These are phyloP conservation scores for Heritiera littoralis DNA, from an alignment of 345 rosid genomes.

Conservation along the genomic window DNA sequence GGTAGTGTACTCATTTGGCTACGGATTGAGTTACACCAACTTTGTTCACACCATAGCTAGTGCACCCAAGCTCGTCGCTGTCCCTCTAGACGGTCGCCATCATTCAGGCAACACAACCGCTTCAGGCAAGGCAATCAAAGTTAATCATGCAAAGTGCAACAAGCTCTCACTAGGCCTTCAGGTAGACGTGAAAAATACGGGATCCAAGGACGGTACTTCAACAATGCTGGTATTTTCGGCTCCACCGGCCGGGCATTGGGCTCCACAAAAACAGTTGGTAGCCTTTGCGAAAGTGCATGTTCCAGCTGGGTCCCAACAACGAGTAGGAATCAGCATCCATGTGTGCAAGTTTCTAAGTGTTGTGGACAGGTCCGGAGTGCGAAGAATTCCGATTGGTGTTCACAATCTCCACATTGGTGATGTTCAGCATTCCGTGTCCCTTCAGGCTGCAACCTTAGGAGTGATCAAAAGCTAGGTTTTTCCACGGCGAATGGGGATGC, in stretches of 20 bases:
- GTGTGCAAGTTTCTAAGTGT: conserved; percentile 86
- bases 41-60: conserved; percentile 55
- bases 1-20: conserved; percentile 81
- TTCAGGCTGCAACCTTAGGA: conserved; percentile 56
- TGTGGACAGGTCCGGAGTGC: conserved; percentile 70
- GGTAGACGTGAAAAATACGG: conserved; percentile 65
- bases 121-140: conserved; percentile 61
- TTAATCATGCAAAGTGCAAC: conserved; percentile 63
- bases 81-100: conserved; percentile 55
- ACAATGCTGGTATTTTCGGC: conserved; percentile 66
- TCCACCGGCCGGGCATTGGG: conserved; percentile 73
- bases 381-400: conserved; percentile 83
- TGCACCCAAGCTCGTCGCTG: conserved; percentile 51
- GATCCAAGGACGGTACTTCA: conserved; percentile 65
- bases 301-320: conserved; percentile 46
- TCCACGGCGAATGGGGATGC: too few relatives aligned
- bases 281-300: conserved; percentile 68
- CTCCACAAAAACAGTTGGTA: conserved; percentile 69
- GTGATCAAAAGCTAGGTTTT: conserved; percentile 45
- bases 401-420: conserved; percentile 74
- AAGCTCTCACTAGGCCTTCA: conserved; percentile 56
- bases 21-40: conserved; percentile 78
- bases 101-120: conserved; percentile 39
- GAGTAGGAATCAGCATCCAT: conserved; percentile 63
- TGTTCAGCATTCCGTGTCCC: conserved; percentile 55